Base-by-base conservation (phyloP, 352 stramenopile species). In the Thraustotheca clavata region DNA sequence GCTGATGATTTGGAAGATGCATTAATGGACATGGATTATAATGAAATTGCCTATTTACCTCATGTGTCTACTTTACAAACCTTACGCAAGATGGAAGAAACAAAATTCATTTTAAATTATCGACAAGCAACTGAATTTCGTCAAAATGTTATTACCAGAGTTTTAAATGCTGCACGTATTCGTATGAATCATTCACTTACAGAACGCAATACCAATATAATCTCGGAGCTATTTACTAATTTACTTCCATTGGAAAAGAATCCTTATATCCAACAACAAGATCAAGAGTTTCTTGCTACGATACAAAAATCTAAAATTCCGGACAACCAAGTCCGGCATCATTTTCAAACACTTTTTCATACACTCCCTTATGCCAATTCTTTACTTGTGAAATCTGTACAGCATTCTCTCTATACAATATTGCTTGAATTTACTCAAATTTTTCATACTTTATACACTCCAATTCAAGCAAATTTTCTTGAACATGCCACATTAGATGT, bases 401-500 rank as follows among this genome's bases (percentile, higher is more conserved):
- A 65, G 38, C 57, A 65, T 26, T 65, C 57, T 27, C 24, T 65
- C 6, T 43, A 31, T 14, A 65, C 8, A 3, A 33, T 65, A 7
- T 20, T 65, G 14, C 18, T 65, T 8, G 57, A 65, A n/a, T 65
- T 65, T 39, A 46, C 57, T 6, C 12, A 27, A 9, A 43, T 65
- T 3, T 65, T 65, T 46, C 36, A 65, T 24, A 1, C 57, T 0
- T 33, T 65, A 11, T 65, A 65, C 57, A 26, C 5, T 16, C 6
- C 33, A 38, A 18, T 1, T 18, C 20, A 39, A 18, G n/a, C 26
- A 27, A 32, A 5, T 18, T 32, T 11, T 18, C 27, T 22, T 12
- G 20, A 29, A 26, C 49, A 33, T 22, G 57, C 57, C 41, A 18
- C 57, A 3, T 16, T 12, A 2, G 57, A 65, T 46, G 57, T 65